Evolutionary conservation across 108 stramenopile genomes (phyloP).

Genomic region (Schizochytrium sp.): DNA sequence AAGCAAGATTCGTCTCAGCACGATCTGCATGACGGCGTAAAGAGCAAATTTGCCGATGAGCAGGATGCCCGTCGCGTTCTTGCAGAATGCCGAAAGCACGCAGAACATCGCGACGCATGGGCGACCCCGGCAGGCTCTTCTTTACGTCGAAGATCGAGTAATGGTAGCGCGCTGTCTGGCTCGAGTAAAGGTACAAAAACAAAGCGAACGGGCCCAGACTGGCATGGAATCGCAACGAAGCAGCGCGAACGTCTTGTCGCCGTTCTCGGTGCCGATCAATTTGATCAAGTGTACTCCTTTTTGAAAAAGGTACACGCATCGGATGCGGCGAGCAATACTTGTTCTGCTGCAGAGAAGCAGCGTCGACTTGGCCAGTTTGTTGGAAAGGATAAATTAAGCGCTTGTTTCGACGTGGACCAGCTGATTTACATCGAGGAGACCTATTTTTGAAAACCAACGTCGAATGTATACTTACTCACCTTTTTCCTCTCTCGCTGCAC

Average conservation of each 20-base stretch:
- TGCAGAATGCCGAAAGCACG: background rate
- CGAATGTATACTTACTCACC: background rate
- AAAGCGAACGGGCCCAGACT: background rate
- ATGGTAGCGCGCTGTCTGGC: background rate
- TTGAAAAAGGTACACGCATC: background rate
- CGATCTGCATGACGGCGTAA: too few relatives aligned
- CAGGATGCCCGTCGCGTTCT: background rate
- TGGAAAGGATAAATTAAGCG: background rate
- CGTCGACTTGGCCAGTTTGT: background rate
- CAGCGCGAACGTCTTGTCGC: background rate
- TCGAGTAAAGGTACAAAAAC: background rate
- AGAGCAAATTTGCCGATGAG: background rate
- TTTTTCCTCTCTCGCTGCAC: background rate
- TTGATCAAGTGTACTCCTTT: background rate
- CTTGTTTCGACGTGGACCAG: constrained; percentile 14
- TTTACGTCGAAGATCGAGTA: background rate
- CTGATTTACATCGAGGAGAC: constrained; percentile 1
- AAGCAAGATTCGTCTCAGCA: too few relatives aligned
- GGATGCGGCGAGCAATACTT: background rate
- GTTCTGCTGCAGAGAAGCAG: background rate
- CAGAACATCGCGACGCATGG: background rate
- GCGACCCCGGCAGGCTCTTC: background rate
- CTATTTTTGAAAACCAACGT: background rate
- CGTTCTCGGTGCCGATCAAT: background rate
- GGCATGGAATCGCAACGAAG: background rate